Base-by-base conservation (phyloP, 75 land plant species). In the Pinus tabuliformis region DNA sequence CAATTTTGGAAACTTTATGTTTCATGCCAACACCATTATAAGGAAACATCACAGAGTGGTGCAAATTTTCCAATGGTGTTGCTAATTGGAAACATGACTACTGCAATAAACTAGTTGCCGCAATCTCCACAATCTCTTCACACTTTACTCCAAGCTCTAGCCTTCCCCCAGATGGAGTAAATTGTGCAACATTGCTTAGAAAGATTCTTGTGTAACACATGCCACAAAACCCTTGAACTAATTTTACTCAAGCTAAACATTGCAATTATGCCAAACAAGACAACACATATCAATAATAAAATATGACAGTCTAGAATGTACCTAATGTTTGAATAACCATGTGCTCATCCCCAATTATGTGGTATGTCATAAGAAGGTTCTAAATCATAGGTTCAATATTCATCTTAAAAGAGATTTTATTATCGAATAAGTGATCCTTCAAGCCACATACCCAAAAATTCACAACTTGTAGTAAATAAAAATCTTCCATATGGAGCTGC, bases 141-240 rank as follows among this genome's bases (percentile, higher is more conserved):
- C 81, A 83, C 59, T 66, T 59, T 18, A 83, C 56, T 45, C 59
- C 42, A 59, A 85, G 78, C 36, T 85, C 85, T 30, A 85, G 60
- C n/a, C 62, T 85, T 17, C 86, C 87, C 57, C 85, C 87, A 56
- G 26, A 9, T 45, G 85, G 85, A 28, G 85, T 79, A 36, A 85
- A 79, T 77, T 85, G 78, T 2, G 79, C 86, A 33, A 86, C 87
- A 78, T 85, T 85, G 49, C 85, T 82, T 13, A 85, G 81, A 26
- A 82, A 85, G 54, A 83, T 78, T n/a, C 84, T 80, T 84, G 77
- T 75, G 74, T 36, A 42, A 26, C 26, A 26, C 26, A 26, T 26
- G 26, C 26, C 0, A 26, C 0, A 0, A 26, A 26, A 26, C 26
- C 26, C 0, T 26, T 26, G 26, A 26, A 26, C 26, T 26, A 26